Base-by-base conservation (phyloP, 73 alveolate species). In the Paramecium tetraurelia region DNA sequence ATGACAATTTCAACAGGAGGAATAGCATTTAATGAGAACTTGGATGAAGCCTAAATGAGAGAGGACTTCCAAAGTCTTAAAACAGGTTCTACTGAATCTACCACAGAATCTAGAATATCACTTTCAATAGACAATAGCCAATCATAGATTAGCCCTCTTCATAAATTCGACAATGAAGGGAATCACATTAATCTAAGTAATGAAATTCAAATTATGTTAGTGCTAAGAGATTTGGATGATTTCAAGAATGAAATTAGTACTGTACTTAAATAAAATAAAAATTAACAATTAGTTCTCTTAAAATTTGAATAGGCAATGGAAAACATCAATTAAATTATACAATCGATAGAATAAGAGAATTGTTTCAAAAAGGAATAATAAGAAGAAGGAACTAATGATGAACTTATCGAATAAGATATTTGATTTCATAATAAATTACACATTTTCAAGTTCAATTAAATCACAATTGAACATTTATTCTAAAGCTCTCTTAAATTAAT, bases 41-140 rank as follows among this genome's bases (percentile, higher is more conserved):
- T 72, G 12, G 86, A 72, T 72, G 86, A 72, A 72, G 8, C n/a
- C 5, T 72, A 72, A 11, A 72, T 72, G 86, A 72, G 86, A 12
- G 36, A 72, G n/a, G 86, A 72, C 59, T 72, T 72, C 12, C 35
- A 72, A 35, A 36, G 40, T 72, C 59, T 33, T 7, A 72, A 72
- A 72, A 72, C 86, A 36, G 36, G 86, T 29, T 72, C 86, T 36
- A 72, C 86, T 72, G 86, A 72, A 72, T 40, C 86, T 16, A 72
- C 86, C 5, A 72, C 86, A 3, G 86, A 72, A 72, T 72, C 86
- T 12, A 72, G 86, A 72, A 43, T 29, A 36, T 16, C 40, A 72
- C 35, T 63, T 12, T 38, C 16, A 40, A n/a, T 72, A n/a, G 86
- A 72, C 38, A 72, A 18, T 35, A 14, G 50, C 1, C n/a, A 63